These are phyloP conservation scores for Pichia exigua DNA, from an alignment of 805 yeast genomes.

Conservation along the genomic window DNA sequence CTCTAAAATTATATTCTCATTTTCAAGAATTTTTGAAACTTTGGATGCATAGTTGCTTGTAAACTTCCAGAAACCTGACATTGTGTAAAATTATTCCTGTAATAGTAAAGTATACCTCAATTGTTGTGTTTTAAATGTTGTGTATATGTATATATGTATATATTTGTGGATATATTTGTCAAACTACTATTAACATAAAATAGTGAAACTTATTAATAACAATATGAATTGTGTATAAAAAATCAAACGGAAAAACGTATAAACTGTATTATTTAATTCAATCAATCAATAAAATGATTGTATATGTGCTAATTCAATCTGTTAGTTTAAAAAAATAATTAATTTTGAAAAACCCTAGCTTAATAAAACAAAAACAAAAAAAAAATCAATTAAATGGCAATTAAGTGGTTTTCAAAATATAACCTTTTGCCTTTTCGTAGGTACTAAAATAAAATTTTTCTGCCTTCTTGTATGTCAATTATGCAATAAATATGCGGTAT, in stretches of 20 bases:
- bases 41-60: constrained; percentile 51
- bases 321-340: neutral
- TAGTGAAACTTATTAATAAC: neutral
- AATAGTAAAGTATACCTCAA: neutral
- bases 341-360: neutral
- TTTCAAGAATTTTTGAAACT: constrained; percentile 45
- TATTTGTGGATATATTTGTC: too few species aligned
- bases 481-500: neutral
- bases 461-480: neutral
- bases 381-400: neutral
- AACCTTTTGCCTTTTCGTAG: neutral
- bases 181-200: neutral
- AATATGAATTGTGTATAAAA: neutral
- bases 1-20: constrained; percentile 39
- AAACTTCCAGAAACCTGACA: constrained; percentile 33
- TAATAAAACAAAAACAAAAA: neutral
- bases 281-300: neutral
- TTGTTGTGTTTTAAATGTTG: neutral
- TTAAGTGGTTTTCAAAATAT: neutral
- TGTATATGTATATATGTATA: neutral
- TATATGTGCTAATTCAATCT: neutral
- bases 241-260: neutral
- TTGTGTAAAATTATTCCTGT: constrained; percentile 4
- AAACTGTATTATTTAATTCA: neutral
- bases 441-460: neutral